Percentiles rank a stretch among this genome's conserved stretches.
These are phyloP conservation scores for Fragaria ananassa DNA, from an alignment of 306 rosid genomes.

Conservation along the genomic window DNA sequence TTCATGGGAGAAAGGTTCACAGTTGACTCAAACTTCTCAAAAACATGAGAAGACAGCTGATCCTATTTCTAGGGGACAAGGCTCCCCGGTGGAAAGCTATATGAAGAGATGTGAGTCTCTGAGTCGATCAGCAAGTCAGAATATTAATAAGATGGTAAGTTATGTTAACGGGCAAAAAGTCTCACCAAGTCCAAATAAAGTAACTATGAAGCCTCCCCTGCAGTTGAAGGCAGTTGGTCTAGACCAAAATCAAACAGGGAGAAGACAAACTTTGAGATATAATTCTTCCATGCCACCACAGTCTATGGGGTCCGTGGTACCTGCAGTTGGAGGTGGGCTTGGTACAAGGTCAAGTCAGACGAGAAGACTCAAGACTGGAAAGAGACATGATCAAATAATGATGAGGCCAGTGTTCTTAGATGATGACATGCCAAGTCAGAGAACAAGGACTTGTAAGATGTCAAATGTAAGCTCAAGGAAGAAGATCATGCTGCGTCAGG, in stretches of 20 bases:
- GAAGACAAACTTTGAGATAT: slow-evolving; percentile 12
- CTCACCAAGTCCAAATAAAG: slow-evolving; percentile 26
- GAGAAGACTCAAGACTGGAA: slow-evolving; percentile 13
- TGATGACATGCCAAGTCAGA: slow-evolving; percentile 27
- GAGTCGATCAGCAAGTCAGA: slow-evolving; percentile 18
- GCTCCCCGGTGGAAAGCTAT: background rate
- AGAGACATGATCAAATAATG: slow-evolving; percentile 20
- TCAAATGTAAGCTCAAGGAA: slow-evolving; percentile 9
- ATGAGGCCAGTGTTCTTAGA: slow-evolving; percentile 44
- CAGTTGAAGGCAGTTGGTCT: background rate
- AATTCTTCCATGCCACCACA: slow-evolving; percentile 16
- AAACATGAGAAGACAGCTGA: background rate
- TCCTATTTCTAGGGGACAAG: slow-evolving; percentile 15
- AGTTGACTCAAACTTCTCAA: slow-evolving; percentile 16
- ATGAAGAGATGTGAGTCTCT: slow-evolving; percentile 29
- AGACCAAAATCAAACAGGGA: slow-evolving; percentile 16
- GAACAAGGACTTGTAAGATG: slow-evolving; percentile 17
- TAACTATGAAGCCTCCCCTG: slow-evolving; percentile 17
- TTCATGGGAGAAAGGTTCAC: slow-evolving; percentile 19
- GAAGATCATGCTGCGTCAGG: slow-evolving; percentile 2
- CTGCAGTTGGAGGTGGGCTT: background rate
- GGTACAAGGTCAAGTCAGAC: background rate
- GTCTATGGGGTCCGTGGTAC: background rate
- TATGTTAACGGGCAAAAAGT: slow-evolving; percentile 52
- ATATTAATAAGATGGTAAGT: slow-evolving; percentile 18